Conservation (phyloP, 768 basidiomycete species). For the Lentinula edodes region DNA sequence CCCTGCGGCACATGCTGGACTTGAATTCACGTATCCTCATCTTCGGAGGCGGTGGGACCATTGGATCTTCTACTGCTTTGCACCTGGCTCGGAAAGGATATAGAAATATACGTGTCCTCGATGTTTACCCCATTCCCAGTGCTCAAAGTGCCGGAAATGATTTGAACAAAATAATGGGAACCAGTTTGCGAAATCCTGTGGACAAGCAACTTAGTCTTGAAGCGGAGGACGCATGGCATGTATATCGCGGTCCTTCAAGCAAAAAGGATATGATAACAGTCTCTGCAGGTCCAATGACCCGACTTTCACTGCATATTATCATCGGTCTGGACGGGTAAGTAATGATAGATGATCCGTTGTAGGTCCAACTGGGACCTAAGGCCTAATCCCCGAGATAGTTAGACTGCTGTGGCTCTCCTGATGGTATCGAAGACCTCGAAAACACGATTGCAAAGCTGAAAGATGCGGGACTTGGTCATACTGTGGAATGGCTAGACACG, state of each 20-base stretch:
- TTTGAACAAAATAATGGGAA: slow-evolving; percentile 2
- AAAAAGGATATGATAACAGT: not conserved
- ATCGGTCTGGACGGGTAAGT: slow-evolving; percentile 1
- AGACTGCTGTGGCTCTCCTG: not conserved
- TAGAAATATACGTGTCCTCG: not conserved
- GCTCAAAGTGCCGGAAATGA: slow-evolving; percentile 3
- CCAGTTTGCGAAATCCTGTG: not conserved
- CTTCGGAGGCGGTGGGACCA: slow-evolving; percentile 3
- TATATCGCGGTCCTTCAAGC: not conserved
- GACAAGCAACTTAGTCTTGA: not conserved
- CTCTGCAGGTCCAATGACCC: not conserved
- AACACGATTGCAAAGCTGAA: not conserved
- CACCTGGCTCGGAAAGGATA: slow-evolving; percentile 2
- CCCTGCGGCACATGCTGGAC: not conserved
- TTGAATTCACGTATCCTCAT: not conserved
- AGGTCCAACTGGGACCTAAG: too few relatives aligned
- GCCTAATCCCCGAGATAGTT: not conserved
- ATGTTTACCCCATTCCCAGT: slow-evolving; percentile 4
- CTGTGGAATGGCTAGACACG: slow-evolving; percentile 4
- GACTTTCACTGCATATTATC: slow-evolving; percentile 3
- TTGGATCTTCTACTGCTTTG: slow-evolving; percentile 1
- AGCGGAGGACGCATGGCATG: not conserved
- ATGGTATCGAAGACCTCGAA: not conserved
- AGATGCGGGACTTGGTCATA: slow-evolving; percentile 3
- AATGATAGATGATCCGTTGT: not conserved